Percentiles rank a stretch among this genome's conserved stretches.
Evolutionary conservation across 306 rosid species (phyloP).

Genomic region (Fragaria ananassa): DNA sequence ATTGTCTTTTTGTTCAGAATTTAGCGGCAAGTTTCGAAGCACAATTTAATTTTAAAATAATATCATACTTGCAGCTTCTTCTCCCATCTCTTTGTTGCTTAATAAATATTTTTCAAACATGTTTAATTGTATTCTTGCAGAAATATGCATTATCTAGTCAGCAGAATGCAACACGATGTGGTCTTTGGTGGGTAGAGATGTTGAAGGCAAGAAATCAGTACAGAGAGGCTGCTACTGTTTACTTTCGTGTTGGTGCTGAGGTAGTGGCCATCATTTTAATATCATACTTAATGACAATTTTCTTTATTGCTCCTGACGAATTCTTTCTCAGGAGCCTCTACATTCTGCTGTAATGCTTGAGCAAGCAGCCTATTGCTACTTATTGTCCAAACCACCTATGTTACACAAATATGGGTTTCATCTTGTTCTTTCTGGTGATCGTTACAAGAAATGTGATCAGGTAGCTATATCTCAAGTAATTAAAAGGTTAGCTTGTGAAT

Average conservation of each 20-base stretch:
- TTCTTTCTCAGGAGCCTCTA: constrained; percentile 64
- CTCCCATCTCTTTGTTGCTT: not conserved
- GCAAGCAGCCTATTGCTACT: constrained; percentile 96
- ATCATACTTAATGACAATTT: constrained; percentile 12
- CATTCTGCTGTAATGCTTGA: constrained; percentile 97
- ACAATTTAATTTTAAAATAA: not conserved
- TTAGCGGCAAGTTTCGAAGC: not conserved
- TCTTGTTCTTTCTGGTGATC: constrained; percentile 99
- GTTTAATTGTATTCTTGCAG: constrained; percentile 47
- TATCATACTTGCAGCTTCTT: not conserved
- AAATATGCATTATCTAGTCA: constrained; percentile 76
- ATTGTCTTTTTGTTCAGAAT: not conserved
- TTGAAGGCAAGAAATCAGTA: constrained; percentile 76
- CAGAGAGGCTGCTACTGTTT: constrained; percentile 88
- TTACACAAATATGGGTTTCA: constrained; percentile 94
- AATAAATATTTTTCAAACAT: not conserved
- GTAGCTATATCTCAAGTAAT: constrained; percentile 37
- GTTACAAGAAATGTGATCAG: constrained; percentile 90
- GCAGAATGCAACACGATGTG: constrained; percentile 87
- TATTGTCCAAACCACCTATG: constrained; percentile 88
- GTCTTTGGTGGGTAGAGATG: constrained; percentile 96
- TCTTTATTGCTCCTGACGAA: constrained; percentile 35
- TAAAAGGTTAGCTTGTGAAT: constrained; percentile 1
- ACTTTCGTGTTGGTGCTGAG: constrained; percentile 91
- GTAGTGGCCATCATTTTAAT: constrained; percentile 39